Evolutionary conservation across 768 basidiomycete species (phyloP), one percentile per base, ranked within the genome.

Genomic region (Clathrus columnatus): DNA sequence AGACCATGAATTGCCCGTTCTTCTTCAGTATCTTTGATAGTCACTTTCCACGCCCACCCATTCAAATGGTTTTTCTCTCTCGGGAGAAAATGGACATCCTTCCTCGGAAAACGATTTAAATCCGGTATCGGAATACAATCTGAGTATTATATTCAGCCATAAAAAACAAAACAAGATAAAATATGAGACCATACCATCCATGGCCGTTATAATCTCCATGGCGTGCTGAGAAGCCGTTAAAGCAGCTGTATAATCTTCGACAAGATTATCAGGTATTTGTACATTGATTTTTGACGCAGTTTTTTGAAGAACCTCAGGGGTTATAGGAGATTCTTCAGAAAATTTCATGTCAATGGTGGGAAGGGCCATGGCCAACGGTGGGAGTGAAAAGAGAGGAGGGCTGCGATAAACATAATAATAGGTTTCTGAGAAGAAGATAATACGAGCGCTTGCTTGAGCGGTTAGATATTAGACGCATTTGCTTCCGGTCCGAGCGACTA

Each of bases 41-140:
- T 66, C 1, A 62, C 68, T 59, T 71, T 71, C 46, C 68, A 68
- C 16, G 69, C 69, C 71, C 71, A 72, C 29, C 63, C 70, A 30
- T 66, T 64, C 36, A 66, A 61, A n/a, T 57, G 57, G 43, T 72
- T 70, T 16, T 66, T 66, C 55, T 70, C 61, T 17, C 59, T 53
- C 17, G 57, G 36, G 17, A 64, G 62, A 23, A 47, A 42, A 11
- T 60, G 49, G 26, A 68, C 43, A n/a, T 63, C 52, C 26, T 27
- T 64, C 0, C 67, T 60, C 18, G 68, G 67, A 45, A 60, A 69
- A 18, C 52, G 63, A 11, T 36, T 56, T 10, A 54, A 42, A 45
- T 67, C 61, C 17, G 57, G 45, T 8, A 47, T 44, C 44, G 62
- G 54, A 18, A 57, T 59, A 48, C 59, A 64, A 53, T 64, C 61